Percentiles rank a stretch among this genome's conserved stretches.
Conservation (phyloP, 805 yeast genomes). For the Cyberlindnera mrakii region DNA sequence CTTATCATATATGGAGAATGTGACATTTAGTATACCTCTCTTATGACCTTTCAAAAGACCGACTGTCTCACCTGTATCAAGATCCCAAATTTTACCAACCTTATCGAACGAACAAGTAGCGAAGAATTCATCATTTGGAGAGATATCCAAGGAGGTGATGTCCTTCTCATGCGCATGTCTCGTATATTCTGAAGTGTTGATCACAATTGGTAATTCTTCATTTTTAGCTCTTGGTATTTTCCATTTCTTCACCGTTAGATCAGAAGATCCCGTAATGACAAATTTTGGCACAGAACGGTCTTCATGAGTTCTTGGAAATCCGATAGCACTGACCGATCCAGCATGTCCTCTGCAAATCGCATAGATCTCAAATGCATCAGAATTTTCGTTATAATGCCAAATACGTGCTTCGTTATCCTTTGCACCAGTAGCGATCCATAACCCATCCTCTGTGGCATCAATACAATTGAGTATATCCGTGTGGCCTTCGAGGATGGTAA, state of each 20-base stretch:
- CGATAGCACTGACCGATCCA: slow-evolving; percentile 78
- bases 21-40: slow-evolving; percentile 91
- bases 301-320: slow-evolving; percentile 41
- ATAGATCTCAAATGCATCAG: slow-evolving; percentile 36
- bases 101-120: slow-evolving; percentile 96
- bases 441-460: slow-evolving; percentile 73
- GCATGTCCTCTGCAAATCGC: slow-evolving; percentile 82
- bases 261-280: slow-evolving; percentile 87
- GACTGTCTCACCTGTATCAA: slow-evolving; percentile 77
- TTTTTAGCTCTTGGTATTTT: slow-evolving; percentile 67
- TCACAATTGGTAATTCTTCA: slow-evolving; percentile 23
- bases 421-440: slow-evolving; percentile 88
- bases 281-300: slow-evolving; percentile 44
- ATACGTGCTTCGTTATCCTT: slow-evolving; percentile 82
- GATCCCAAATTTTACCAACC: slow-evolving; percentile 84
- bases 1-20: slow-evolving; percentile 76
- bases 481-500: slow-evolving; percentile 72
- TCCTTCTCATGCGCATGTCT: slow-evolving; percentile 97
- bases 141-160: slow-evolving; percentile 79
- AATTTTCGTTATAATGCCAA: slow-evolving; percentile 60
- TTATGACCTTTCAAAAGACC: slow-evolving; percentile 87
- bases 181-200: slow-evolving; percentile 74
- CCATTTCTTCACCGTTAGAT: slow-evolving; percentile 84
- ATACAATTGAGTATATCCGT: slow-evolving; percentile 76
- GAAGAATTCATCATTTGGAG: slow-evolving; percentile 84